Conservation (phyloP, 2,329 filamentous ascomycete species). For the Aspergillus flavus region DNA sequence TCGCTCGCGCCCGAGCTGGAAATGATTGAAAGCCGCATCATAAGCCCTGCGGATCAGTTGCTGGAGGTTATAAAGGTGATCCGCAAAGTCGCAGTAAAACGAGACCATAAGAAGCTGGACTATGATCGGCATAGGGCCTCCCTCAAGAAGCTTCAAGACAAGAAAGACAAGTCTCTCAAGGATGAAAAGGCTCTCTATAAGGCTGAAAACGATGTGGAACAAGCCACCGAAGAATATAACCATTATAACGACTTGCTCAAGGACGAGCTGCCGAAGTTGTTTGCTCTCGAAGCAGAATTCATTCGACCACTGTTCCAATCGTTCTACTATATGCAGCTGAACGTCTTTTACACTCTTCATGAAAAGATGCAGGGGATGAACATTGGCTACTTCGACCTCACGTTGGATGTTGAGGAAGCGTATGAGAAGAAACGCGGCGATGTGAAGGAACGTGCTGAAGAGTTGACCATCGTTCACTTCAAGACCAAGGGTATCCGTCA, state of each 20-base stretch:
- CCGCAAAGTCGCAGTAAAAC: slow-evolving; percentile 82
- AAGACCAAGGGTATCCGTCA: slow-evolving; percentile 74
- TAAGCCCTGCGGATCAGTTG: slow-evolving; percentile 89
- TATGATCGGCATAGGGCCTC: slow-evolving; percentile 83
- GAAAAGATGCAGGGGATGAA: slow-evolving; percentile 97
- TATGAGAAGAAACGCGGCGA: slow-evolving; percentile 88
- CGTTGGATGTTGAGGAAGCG: slow-evolving; percentile 85
- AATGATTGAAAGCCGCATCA: slow-evolving; percentile 92
- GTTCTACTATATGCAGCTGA: slow-evolving; percentile 99
- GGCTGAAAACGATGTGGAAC: slow-evolving; percentile 86
- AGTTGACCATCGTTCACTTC: slow-evolving; percentile 83
- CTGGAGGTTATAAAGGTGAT: slow-evolving; percentile 95
- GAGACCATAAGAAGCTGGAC: slow-evolving; percentile 96
- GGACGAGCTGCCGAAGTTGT: slow-evolving; percentile 90
- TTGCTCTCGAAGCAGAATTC: slow-evolving; percentile 86
- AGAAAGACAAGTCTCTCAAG: slow-evolving; percentile 94
- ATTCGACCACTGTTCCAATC: slow-evolving; percentile 97
- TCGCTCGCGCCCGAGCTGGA: slow-evolving; percentile 89
- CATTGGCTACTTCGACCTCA: slow-evolving; percentile 96
- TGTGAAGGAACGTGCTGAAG: slow-evolving; percentile 84
- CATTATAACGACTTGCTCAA: slow-evolving; percentile 98
- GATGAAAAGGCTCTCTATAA: slow-evolving; percentile 98
- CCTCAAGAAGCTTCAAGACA: slow-evolving; percentile 94
- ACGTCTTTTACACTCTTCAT: slow-evolving; percentile 97
- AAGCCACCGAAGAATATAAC: slow-evolving; percentile 92